A percentile compares a stretch with the other conserved stretches of the same genome.
Evolutionary conservation across 495 filamentous ascomycete genomes (phyloP).

Genomic region (Niebla homalea): DNA sequence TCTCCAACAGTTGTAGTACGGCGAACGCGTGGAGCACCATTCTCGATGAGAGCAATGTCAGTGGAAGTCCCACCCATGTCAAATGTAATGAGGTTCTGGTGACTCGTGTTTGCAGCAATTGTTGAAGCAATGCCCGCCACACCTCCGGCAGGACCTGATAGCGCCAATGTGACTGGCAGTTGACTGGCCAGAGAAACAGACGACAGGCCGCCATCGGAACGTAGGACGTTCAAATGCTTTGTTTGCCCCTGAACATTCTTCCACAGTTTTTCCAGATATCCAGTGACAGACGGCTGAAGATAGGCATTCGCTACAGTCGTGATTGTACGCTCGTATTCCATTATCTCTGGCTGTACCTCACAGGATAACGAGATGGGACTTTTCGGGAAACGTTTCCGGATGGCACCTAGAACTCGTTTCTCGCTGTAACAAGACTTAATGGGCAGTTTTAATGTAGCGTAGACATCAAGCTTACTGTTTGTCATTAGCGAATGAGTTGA

Average conservation of each 20-base stretch:
- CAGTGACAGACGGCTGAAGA: conserved; percentile 36
- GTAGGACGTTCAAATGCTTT: conserved; percentile 33
- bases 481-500: conserved; percentile 35
- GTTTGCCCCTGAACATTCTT: conserved; percentile 25
- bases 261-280: conserved; percentile 29
- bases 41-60: conserved; percentile 34
- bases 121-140: conserved; percentile 33
- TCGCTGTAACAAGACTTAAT: too few relatives aligned
- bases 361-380: conserved; percentile 30
- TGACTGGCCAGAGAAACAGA: conserved; percentile 30
- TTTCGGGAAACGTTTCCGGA: conserved; percentile 11
- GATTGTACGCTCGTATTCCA: conserved; percentile 39
- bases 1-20: conserved; percentile 33
- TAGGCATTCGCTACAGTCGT: conserved; percentile 38
- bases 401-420: too few relatives aligned
- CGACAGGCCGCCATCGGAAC: conserved; percentile 35
- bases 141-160: conserved; percentile 38
- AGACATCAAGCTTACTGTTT: conserved; percentile 25
- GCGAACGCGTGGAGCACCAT: conserved; percentile 32
- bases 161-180: conserved; percentile 34
- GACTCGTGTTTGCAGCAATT: conserved; percentile 31
- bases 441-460: conserved; percentile 17
- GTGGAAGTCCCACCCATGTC: conserved; percentile 41
- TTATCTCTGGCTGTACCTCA: conserved; percentile 35
- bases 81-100: conserved; percentile 37